These are phyloP conservation scores for Antitrichia curtipendula DNA, from an alignment of 225 moss, liverwort and hornwort genomes.

Conservation along the genomic window DNA sequence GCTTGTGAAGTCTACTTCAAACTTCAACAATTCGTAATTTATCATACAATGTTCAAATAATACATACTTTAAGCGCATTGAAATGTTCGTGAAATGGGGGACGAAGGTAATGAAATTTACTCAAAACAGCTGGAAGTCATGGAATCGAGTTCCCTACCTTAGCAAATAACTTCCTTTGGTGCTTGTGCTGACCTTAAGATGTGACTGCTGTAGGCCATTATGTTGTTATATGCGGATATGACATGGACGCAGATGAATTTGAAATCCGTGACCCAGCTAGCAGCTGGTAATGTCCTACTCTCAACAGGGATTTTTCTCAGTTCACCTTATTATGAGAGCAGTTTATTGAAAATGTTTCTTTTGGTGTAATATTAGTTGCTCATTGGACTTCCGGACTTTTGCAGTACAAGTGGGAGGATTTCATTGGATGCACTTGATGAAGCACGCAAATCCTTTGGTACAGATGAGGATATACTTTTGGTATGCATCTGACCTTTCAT, in stretches of 20 bases:
- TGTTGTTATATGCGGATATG: slow-evolving; percentile 94
- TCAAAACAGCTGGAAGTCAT: background rate
- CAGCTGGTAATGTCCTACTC: slow-evolving; percentile 33
- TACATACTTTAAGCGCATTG: background rate
- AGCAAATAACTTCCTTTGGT: background rate
- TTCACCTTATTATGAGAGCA: background rate
- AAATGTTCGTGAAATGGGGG: background rate
- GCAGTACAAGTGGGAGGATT: slow-evolving; percentile 77
- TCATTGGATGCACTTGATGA: slow-evolving; percentile 79
- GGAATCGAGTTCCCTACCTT: background rate
- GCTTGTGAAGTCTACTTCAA: background rate
- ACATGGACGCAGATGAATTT: slow-evolving; percentile 91
- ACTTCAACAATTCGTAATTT: background rate
- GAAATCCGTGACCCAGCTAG: slow-evolving; percentile 97
- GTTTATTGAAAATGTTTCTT: background rate
- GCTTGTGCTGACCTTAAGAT: background rate
- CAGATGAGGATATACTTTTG: slow-evolving; percentile 92
- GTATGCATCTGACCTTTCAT: slow-evolving; percentile 25
- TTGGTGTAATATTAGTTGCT: background rate
- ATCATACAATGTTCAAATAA: background rate
- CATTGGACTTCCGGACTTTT: background rate
- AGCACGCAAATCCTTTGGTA: slow-evolving; percentile 92
- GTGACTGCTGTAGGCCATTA: slow-evolving; percentile 64
- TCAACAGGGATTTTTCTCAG: background rate
- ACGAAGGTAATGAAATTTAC: background rate